Evolutionary conservation across 208 protist genomes (phyloP), one percentile per base, ranked within the genome.

Genomic region (Trypanosoma brucei): DNA sequence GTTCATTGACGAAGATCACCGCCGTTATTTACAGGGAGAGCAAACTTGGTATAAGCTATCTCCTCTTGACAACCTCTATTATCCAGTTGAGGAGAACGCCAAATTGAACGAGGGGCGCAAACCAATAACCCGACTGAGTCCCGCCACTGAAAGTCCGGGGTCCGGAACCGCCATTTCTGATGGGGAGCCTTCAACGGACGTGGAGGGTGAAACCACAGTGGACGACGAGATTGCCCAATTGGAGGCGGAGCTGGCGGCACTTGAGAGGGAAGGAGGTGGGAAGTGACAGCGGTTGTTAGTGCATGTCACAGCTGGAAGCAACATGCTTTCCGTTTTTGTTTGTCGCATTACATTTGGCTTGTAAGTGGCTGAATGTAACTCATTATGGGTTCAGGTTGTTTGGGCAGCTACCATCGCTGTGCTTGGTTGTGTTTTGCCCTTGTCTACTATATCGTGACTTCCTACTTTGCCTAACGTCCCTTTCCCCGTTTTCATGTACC

Each of bases 11-110:
- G 84, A 86, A n/a, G 74, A 96, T 74, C 85, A 83, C 68, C 69
- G 70, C 9, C 72, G 72, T 34, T 96, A 88, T 66, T 60, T 96
- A n/a, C 7, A 30, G 0, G 87, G 86, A 1, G 76, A 94, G 69
- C 87, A 94, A 67, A 76, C 79, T 50, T 96, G 87, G 88, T 96
- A 94, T 72, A 87, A 81, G 61, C 56, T 83, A 13, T 92, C 89
- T 1, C 53, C 78, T 1, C 50, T 90, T 31, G 85, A 95, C 57
- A 70, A 81, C 39, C 55, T 91, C 49, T 90, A 83, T 62, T 89
- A 92, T 62, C 90, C 90, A 49, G 68, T 92, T 22, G 84, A 93
- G 40, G 84, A 91, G 68, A 95, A 95, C 55, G 73, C 70, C 9
- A 78, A 79, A 59, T 69, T 75, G 46, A 95, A 95, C 55, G 75